Evolutionary conservation across 768 basidiomycete species (phyloP), one percentile per base, ranked within the genome.

Genomic region (Tephrocybe sp.): DNA sequence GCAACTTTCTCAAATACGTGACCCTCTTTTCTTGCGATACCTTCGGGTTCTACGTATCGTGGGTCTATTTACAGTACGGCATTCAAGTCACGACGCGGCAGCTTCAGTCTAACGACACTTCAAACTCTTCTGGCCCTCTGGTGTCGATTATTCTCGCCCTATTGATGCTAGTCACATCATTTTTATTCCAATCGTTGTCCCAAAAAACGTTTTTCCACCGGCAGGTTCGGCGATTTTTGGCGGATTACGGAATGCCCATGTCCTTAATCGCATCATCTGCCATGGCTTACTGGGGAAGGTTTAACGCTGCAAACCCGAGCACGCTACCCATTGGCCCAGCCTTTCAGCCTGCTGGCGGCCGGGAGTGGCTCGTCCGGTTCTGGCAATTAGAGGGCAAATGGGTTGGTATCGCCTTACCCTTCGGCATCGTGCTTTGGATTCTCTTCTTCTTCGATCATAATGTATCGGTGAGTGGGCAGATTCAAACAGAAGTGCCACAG

Each of bases 361-460:
- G 94, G 50, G 69, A 76, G 7, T 98, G 93, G 95, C 71, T 97
- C 0, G 90, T 97, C 10, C 78, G 65, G 25, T 97, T 96, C 62
- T 97, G 93, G 95, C 70, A 93, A 55, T 73, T 97, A 2, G 86
- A 89, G 17, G 85, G 79, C 0, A 91, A 90, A 69, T 97, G 92
- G 89, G 86, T 95, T 3, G 90, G 86, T 10, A 85, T 92, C 24
- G 90, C 93, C 0, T 73, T 94, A 37, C 94, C 93, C 0, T 97
- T 97, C 60, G 95, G 94, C 2, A 67, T 94, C 36, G 74, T 93
- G 18, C 73, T 98, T 4, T 97, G 90, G 83, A 80, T 96, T 20
- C 71, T 97, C 38, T 96, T 98, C 71, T 94, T 94, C 74, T 97
- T 97, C 58, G 93, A 98, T 57, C 90, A 94, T 58, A 95, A 95